Base-by-base conservation (phyloP, 352 stramenopile genomes). In the Pythium sp. region DNA sequence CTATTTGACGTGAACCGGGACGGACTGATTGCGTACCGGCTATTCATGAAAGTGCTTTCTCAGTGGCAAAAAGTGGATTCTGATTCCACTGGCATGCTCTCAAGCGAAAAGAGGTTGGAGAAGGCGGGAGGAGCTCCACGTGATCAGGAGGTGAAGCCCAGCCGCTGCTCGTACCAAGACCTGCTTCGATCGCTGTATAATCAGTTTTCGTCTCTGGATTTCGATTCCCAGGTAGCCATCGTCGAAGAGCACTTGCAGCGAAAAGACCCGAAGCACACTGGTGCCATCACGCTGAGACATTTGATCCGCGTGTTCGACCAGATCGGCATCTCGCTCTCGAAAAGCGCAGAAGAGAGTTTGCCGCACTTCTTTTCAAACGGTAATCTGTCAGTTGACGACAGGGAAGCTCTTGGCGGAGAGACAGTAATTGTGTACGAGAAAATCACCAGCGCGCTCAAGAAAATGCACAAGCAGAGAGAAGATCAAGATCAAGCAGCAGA, bases 21-120 rank as follows among this genome's bases (percentile, higher is more conserved):
- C 57, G 76, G 74, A 2, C 69, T 72, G 43, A 81, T 95, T 38
- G 86, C 87, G 5, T 93, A 84, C 64, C 86, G 83, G 51, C 69
- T 95, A 1, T 92, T 92, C 32, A 65, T 95, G 22, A 92, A 92
- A 62, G 80, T 84, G 0, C 80, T 92, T 18, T 83, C 80, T 9
- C 84, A 91, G 59, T 89, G 79, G 81, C 69, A 60, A 24, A 65
- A 64, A 36, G 15, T 20, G 12, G 14, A 18, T n/a, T 28, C 12
- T 55, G 55, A 34, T 5, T 15, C 51, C 26, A 49, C 20, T 61
- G 7, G 8, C 24, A 47, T 28, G 36, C n/a, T 24, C 5, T 12
- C 30, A 41, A 32, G 18, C 5, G 26, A 26, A 6, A 55, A 26
- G 22, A 24, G 24, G 20, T 12, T n/a, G 22, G 26, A 28, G 8